Conservation (phyloP, 805 yeast genomes). For the Candida ascalaphidarum region DNA sequence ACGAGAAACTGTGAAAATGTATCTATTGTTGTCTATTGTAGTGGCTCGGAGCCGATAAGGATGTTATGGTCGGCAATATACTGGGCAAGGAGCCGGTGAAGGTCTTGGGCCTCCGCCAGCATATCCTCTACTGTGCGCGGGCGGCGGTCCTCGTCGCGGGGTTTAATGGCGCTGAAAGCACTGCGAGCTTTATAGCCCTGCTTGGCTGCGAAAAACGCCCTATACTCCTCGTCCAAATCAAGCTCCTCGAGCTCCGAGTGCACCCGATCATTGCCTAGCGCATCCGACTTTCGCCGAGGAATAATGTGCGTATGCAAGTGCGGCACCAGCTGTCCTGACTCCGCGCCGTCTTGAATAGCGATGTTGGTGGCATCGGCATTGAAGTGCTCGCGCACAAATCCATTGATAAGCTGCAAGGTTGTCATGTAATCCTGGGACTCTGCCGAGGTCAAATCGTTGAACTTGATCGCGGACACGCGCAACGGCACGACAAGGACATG, state of each 20-base stretch:
- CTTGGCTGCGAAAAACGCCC: slow-evolving; percentile 19
- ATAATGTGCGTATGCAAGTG: slow-evolving; percentile 92
- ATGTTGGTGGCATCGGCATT: slow-evolving; percentile 80
- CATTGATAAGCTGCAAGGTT: slow-evolving; percentile 64
- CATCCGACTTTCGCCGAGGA: slow-evolving; percentile 63
- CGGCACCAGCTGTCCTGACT: slow-evolving; percentile 94
- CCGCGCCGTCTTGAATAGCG: slow-evolving; percentile 94
- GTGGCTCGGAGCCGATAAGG: too few relatives aligned
- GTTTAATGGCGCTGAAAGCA: too few relatives aligned
- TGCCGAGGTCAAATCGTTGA: slow-evolving; percentile 61
- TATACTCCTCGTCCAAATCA: slow-evolving; percentile 34
- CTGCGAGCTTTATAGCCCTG: too few relatives aligned
- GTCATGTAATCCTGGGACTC: slow-evolving; percentile 74
- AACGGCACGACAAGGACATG: slow-evolving; percentile 81
- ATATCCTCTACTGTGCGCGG: too few relatives aligned
- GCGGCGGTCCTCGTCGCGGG: too few relatives aligned
- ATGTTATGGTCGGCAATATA: too few relatives aligned
- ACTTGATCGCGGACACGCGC: slow-evolving; percentile 49
- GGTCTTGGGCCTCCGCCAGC: slow-evolving; percentile 6
- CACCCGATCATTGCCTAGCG: slow-evolving; percentile 55
- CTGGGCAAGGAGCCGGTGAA: too few relatives aligned
- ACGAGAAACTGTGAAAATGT: neutral
- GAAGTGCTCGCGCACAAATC: slow-evolving; percentile 56
- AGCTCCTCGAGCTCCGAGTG: slow-evolving; percentile 54
- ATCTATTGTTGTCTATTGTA: neutral